These are phyloP conservation scores for Aspergillus tamarii DNA, from an alignment of 2,329 filamentous ascomycete genomes.

Conservation along the genomic window DNA sequence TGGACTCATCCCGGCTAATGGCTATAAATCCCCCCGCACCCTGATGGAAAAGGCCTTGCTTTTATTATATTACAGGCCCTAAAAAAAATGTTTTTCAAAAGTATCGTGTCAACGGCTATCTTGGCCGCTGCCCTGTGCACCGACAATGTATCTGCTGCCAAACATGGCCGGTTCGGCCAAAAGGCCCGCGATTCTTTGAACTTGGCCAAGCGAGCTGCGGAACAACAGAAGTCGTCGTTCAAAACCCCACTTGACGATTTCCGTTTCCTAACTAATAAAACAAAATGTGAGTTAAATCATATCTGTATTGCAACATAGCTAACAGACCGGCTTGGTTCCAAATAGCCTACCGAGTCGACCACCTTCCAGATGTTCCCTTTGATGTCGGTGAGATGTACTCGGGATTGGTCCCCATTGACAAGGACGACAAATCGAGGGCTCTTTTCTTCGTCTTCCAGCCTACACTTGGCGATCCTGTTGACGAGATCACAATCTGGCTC, in stretches of 20 bases:
- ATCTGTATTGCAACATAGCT: not conserved
- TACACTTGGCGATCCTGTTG: not conserved
- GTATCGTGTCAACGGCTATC: not conserved
- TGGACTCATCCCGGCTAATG: not conserved
- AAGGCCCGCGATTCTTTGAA: not conserved
- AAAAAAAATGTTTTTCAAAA: not conserved
- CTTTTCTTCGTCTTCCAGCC: constrained; percentile 56
- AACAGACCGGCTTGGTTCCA: not conserved
- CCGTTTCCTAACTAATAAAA: not conserved
- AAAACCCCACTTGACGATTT: not conserved
- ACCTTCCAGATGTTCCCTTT: constrained; percentile 67
- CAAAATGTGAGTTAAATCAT: not conserved
- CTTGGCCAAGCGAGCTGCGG: not conserved
- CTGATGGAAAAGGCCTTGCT: not conserved
- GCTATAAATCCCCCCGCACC: not conserved
- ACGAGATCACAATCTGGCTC: constrained; percentile 40
- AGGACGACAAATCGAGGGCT: constrained; percentile 46
- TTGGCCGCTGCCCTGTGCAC: not conserved
- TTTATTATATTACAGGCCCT: not conserved
- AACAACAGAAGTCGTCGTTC: not conserved
- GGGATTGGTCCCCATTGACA: constrained; percentile 55
- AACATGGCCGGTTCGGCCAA: not conserved
- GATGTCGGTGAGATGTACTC: constrained; percentile 60
- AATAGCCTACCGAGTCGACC: not conserved
- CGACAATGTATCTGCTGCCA: not conserved